phyloP scores from a whole-genome alignment of 1,139 yeast genomes.

The Diutina catenulata region DNA sequence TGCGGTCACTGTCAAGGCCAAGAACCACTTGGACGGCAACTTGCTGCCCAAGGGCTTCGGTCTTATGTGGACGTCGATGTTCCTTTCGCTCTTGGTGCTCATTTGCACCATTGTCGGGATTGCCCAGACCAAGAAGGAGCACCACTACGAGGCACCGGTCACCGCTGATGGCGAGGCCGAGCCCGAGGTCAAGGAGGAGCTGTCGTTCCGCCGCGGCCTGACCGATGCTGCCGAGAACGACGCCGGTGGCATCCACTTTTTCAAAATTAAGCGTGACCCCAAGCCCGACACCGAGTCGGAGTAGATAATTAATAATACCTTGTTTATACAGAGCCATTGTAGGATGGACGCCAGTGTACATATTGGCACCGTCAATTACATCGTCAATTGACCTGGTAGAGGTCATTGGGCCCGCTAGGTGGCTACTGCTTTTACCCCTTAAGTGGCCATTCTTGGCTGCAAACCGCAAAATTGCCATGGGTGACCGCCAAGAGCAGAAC shows the following conservation, averaged over 20 bases:
- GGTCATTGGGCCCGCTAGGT: too few species aligned
- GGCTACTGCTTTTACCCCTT: too few species aligned
- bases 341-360: too few species aligned
- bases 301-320: constrained; percentile 12
- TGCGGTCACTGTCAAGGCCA: constrained; percentile 56
- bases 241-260: constrained; percentile 62
- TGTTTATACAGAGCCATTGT: too few species aligned
- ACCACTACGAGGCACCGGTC: constrained; percentile 9
- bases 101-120: constrained; percentile 33
- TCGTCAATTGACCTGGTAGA: too few species aligned
- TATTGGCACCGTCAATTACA: too few species aligned
- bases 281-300: constrained; percentile 51
- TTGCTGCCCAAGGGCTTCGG: constrained; percentile 50
- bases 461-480: too few species aligned
- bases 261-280: constrained; percentile 62
- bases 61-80: constrained; percentile 57
- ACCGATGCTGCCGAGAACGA: constrained; percentile 20
- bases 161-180: too few species aligned
- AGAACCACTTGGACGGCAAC: too few species aligned
- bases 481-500: too few species aligned
- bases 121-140: constrained; percentile 22
- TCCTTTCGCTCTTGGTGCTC: constrained; percentile 38
- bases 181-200: constrained; percentile 32
- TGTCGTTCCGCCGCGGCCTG: constrained; percentile 37
- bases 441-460: too few species aligned